A percentile compares a stretch with the other conserved stretches of the same genome.
phyloP scores from a whole-genome alignment of 129 eudicot genomes.

The Glebionis coronaria region DNA sequence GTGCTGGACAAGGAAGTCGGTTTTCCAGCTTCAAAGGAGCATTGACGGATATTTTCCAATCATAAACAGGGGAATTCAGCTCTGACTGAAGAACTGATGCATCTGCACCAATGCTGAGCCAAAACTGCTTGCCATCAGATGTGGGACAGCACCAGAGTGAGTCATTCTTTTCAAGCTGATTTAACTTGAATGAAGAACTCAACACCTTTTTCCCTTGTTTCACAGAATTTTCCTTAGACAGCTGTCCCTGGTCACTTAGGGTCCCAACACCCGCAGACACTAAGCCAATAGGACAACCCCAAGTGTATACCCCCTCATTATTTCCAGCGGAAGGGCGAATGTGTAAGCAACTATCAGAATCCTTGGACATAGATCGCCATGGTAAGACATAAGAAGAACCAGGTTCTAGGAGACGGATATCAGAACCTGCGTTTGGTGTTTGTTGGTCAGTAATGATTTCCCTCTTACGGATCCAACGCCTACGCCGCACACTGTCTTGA shows the following conservation, averaged over 20 bases:
- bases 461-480: constrained; percentile 62
- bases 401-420: constrained; percentile 44
- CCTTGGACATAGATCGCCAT: constrained; percentile 69
- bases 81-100: constrained; percentile 96
- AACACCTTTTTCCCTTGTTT: constrained; percentile 51
- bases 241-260: constrained; percentile 49
- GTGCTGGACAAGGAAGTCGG: constrained; percentile 93
- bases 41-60: constrained; percentile 82
- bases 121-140: constrained; percentile 46
- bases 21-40: constrained; percentile 95
- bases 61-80: constrained; percentile 88
- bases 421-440: constrained; percentile 25
- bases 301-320: constrained; percentile 44
- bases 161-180: constrained; percentile 87
- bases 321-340: constrained; percentile 66
- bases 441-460: constrained; percentile 33
- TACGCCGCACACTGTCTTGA: constrained; percentile 43
- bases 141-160: constrained; percentile 66
- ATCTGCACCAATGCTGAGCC: constrained; percentile 84
- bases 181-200: constrained; percentile 45
- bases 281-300: constrained; percentile 71
- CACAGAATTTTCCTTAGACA: constrained; percentile 55
- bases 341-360: constrained; percentile 62
- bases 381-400: constrained; percentile 67
- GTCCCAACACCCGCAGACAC: constrained; percentile 33